phyloP scores from a whole-genome alignment of 345 rosid genomes.

The Lepidium africanum region DNA sequence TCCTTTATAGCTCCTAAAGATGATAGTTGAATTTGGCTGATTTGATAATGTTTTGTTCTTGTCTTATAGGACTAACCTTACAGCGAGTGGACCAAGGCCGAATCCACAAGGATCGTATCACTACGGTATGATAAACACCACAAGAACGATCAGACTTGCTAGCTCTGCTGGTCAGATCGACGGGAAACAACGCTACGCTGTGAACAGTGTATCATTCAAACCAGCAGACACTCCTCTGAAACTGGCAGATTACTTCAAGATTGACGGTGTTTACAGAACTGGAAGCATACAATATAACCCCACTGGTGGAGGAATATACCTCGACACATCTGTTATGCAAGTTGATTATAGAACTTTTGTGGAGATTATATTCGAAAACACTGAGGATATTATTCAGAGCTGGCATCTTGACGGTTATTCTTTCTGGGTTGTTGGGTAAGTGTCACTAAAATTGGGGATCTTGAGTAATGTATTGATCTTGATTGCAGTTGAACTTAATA shows the following conservation, averaged over 20 bases:
- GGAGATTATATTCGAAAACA: constrained; percentile 74
- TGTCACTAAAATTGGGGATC: background rate
- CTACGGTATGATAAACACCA: constrained; percentile 76
- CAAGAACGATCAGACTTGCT: constrained; percentile 60
- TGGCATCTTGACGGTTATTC: constrained; percentile 84
- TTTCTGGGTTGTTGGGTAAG: constrained; percentile 95
- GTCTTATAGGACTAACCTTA: constrained; percentile 67
- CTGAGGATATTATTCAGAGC: constrained; percentile 72
- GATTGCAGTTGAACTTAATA: background rate
- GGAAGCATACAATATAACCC: constrained; percentile 66
- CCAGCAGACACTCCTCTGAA: constrained; percentile 86
- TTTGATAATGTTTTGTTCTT: background rate
- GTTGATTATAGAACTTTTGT: constrained; percentile 60
- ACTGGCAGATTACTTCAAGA: constrained; percentile 82
- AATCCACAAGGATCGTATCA: constrained; percentile 99
- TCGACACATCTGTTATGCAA: constrained; percentile 78
- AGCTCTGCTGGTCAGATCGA: constrained; percentile 79
- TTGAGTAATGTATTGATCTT: background rate
- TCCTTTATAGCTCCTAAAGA: background rate
- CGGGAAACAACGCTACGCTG: constrained; percentile 81
- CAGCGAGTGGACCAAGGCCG: constrained; percentile 98
- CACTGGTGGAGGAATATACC: constrained; percentile 67
- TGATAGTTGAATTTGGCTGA: background rate
- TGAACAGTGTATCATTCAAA: constrained; percentile 74
- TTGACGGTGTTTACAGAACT: constrained; percentile 66